Evolutionary conservation across 495 filamentous ascomycete species (phyloP).

Genomic region (Aspergillus bertholletiae): DNA sequence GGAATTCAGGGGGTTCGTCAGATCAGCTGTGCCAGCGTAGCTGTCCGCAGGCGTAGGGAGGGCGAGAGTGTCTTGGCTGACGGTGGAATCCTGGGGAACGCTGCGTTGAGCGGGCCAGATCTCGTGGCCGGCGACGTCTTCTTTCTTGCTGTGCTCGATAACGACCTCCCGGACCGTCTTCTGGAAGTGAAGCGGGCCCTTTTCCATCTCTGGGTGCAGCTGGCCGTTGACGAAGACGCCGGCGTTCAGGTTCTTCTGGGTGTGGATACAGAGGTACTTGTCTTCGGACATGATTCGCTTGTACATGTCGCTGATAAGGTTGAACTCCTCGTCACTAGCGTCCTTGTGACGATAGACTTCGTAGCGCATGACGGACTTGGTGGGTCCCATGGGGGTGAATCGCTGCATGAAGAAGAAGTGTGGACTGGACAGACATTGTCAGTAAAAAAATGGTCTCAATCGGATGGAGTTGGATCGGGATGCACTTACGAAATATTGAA

Average conservation of each 20-base stretch:
- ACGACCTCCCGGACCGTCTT: conserved; percentile 38
- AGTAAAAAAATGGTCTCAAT: no score
- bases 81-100: conserved; percentile 22
- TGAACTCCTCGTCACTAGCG: conserved; percentile 40
- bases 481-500: conserved; percentile 44
- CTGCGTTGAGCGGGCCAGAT: conserved; percentile 48
- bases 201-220: conserved; percentile 42
- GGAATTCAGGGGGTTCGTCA: neutral
- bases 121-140: conserved; percentile 35
- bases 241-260: conserved; percentile 42
- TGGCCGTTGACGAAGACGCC: conserved; percentile 44
- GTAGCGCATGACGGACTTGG: conserved; percentile 35
- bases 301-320: conserved; percentile 36
- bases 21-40: conserved; percentile 10
- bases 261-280: conserved; percentile 36
- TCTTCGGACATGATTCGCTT: conserved; percentile 45
- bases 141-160: conserved; percentile 32
- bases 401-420: conserved; percentile 48
- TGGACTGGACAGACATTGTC: no score
- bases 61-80: conserved; percentile 33
- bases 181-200: conserved; percentile 46
- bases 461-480: no score
- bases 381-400: conserved; percentile 38
- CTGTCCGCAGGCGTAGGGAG: conserved; percentile 21
- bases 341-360: conserved; percentile 48